A percentile compares a stretch with the other conserved stretches of the same genome.
Conservation (phyloP, 371 early-diverging fungal genomes). For the Mucor sp. region DNA sequence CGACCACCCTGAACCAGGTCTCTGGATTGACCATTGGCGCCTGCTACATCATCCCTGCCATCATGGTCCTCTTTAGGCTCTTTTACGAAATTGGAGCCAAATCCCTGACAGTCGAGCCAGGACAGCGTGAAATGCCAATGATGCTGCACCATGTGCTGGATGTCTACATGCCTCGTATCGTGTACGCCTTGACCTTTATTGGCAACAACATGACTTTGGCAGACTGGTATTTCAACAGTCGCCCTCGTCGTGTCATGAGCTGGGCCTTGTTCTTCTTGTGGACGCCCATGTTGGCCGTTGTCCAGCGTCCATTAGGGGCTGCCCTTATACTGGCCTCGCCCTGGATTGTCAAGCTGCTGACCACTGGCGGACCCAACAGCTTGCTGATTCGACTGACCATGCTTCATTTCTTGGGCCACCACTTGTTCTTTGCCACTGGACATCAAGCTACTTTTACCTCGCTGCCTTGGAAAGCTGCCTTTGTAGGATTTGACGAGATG, state of each 20-base stretch:
- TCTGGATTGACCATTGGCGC: not conserved
- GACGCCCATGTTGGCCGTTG: constrained; percentile 34
- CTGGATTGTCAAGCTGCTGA: constrained; percentile 6
- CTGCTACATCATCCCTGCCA: constrained; percentile 11
- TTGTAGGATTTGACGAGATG: constrained; percentile 80
- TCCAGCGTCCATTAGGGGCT: constrained; percentile 42
- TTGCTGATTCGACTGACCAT: constrained; percentile 26
- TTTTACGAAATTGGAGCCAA: constrained; percentile 23
- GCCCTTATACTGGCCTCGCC: constrained; percentile 26
- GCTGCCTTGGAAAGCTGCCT: constrained; percentile 89
- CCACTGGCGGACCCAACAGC: not conserved
- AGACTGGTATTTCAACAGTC: not conserved
- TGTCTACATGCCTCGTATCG: constrained; percentile 36
- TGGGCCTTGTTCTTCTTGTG: constrained; percentile 25
- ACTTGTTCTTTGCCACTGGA: constrained; percentile 86
- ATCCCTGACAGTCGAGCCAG: not conserved
- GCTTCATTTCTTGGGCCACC: constrained; percentile 59
- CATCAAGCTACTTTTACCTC: constrained; percentile 89
- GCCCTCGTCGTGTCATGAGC: not conserved
- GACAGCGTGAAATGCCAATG: not conserved
- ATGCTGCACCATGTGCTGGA: constrained; percentile 12
- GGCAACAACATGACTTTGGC: not conserved
- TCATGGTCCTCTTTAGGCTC: constrained; percentile 20
- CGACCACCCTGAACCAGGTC: not conserved
- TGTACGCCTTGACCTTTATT: constrained; percentile 20